Evolutionary conservation across 805 yeast species (phyloP).

Genomic region (Grigorovia yakushimaensis): DNA sequence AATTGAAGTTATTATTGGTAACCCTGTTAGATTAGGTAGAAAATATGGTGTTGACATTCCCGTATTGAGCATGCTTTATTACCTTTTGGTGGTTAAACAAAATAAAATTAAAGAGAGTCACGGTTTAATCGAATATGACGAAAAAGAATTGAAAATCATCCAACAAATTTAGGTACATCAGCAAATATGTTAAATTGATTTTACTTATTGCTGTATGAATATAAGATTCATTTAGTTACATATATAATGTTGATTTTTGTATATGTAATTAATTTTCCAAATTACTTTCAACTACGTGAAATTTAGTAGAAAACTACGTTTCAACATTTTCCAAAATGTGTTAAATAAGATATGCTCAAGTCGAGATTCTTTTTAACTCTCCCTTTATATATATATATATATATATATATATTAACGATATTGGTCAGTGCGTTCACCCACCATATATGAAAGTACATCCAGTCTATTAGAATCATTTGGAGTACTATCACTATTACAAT

Average conservation of each 20-base stretch:
- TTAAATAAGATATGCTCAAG: too few relatives aligned
- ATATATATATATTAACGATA: constrained; percentile 1
- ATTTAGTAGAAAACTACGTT: too few relatives aligned
- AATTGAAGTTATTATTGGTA: constrained; percentile 62
- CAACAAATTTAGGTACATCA: too few relatives aligned
- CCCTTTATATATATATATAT: background rate
- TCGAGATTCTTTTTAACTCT: background rate
- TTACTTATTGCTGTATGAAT: background rate
- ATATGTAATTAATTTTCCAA: too few relatives aligned
- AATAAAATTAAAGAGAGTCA: constrained; percentile 47
- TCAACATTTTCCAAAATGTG: too few relatives aligned
- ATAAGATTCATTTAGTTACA: background rate
- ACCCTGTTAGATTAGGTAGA: constrained; percentile 42
- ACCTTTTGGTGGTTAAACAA: constrained; percentile 52
- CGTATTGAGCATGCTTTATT: constrained; percentile 45
- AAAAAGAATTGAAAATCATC: constrained; percentile 1
- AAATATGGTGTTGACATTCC: constrained; percentile 46
- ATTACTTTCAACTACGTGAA: too few relatives aligned
- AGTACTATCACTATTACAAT: background rate
- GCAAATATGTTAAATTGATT: too few relatives aligned
- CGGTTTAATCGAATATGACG: constrained; percentile 32
- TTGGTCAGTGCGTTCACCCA: constrained; percentile 3
- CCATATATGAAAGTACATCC: constrained; percentile 2
- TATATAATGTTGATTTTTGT: background rate
- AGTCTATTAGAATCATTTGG: background rate